phyloP scores from a whole-genome alignment of 108 stramenopile genomes.

The Cylindrotheca fusiformis region DNA sequence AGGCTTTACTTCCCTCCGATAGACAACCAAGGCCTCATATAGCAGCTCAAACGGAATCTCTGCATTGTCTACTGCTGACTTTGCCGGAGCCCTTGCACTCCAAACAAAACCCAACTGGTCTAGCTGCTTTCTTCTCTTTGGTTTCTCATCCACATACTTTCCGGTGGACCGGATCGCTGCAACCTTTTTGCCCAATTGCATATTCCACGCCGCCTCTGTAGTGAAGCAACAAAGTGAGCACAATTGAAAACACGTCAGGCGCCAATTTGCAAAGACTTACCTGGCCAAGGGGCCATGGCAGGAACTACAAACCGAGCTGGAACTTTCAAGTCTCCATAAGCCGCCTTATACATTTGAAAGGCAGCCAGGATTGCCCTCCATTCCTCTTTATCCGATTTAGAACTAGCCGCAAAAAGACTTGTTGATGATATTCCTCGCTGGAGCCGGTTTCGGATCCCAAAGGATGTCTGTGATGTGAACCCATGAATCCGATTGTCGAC shows the following conservation, averaged over 20 bases:
- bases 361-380: slow-evolving; percentile 74
- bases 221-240: slow-evolving; percentile 4
- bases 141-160: slow-evolving; percentile 67
- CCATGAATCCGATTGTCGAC: too few relatives aligned
- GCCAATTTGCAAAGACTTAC: slow-evolving; percentile 44
- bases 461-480: background rate
- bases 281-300: slow-evolving; percentile 80
- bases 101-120: slow-evolving; percentile 88
- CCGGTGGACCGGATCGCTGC: slow-evolving; percentile 78
- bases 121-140: slow-evolving; percentile 55
- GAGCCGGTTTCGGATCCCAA: background rate
- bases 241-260: slow-evolving; percentile 2
- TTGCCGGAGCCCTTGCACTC: slow-evolving; percentile 60
- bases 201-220: slow-evolving; percentile 55
- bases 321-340: slow-evolving; percentile 86
- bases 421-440: background rate
- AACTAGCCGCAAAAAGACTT: background rate
- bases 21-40: slow-evolving; percentile 69
- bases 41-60: slow-evolving; percentile 67
- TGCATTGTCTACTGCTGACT: slow-evolving; percentile 36
- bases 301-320: slow-evolving; percentile 82
- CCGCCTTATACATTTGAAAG: slow-evolving; percentile 84
- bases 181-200: slow-evolving; percentile 77
- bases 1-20: slow-evolving; percentile 61
- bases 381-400: slow-evolving; percentile 55